These are phyloP conservation scores for Knoxia roxburghii DNA, from an alignment of 257 asterid species.

Conservation along the genomic window DNA sequence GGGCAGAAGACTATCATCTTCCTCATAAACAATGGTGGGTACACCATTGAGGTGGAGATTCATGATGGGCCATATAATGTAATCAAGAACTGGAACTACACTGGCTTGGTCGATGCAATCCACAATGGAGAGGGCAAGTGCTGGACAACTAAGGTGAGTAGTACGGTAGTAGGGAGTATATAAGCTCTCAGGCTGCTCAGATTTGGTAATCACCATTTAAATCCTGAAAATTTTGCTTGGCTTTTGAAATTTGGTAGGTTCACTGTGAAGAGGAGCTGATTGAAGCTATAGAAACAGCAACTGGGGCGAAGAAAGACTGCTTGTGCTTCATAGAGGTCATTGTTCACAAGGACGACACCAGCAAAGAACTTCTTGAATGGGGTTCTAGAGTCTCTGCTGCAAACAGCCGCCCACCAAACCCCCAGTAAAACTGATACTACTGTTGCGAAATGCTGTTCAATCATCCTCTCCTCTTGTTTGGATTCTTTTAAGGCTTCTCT, in stretches of 20 bases:
- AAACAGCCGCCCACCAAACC: conserved; percentile 76
- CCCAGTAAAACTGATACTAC: conserved; percentile 36
- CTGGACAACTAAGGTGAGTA: conserved; percentile 80
- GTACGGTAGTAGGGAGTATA: too few relatives aligned
- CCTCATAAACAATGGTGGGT: conserved; percentile 78
- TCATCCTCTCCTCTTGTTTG: background rate
- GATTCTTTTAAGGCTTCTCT: too few relatives aligned
- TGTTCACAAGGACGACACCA: conserved; percentile 80
- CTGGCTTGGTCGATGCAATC: conserved; percentile 67
- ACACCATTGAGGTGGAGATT: conserved; percentile 78
- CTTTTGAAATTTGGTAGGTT: conserved; percentile 29
- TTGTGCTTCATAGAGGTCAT: conserved; percentile 77
- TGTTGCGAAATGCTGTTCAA: background rate
- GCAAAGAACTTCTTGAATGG: conserved; percentile 90
- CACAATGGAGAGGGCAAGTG: conserved; percentile 80
- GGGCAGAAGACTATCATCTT: conserved; percentile 66
- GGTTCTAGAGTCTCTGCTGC: conserved; percentile 84
- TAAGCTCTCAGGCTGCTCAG: too few relatives aligned
- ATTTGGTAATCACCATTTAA: too few relatives aligned
- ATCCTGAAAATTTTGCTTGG: background rate
- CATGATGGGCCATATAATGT: conserved; percentile 86
- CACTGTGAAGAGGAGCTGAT: conserved; percentile 56
- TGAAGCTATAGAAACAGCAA: conserved; percentile 56
- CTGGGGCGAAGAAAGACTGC: conserved; percentile 47
- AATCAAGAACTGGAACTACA: conserved; percentile 87